Base-by-base conservation (phyloP, 2,329 filamentous ascomycete species). In the Sporothrix inflata region DNA sequence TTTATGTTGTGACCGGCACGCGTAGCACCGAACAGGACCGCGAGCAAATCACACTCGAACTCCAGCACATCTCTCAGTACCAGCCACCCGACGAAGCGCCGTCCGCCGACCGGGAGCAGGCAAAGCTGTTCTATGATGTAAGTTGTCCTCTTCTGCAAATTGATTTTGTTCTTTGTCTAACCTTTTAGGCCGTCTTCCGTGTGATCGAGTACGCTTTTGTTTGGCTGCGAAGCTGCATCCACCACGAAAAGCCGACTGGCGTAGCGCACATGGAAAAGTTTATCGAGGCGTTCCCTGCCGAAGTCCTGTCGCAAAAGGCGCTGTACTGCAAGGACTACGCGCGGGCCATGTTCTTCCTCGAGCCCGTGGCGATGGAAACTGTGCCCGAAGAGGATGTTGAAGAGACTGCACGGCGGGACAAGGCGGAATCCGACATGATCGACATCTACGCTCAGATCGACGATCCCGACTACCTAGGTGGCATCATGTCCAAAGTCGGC, bases 391-490 rank as follows among this genome's bases (percentile, higher is more conserved):
- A 83, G 34, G 84, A 85, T 0, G 80, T 83, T 1, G 84, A 85
- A 1, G 86, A 89, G 27, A 83, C 87, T 2, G 69, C 60, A n/a
- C 74, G 74, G 4, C 72, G 72, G 7, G 45, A 91, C 70, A 85
- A 89, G 30, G 85, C 96, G 4, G 88, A 97, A 73, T 89, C 94
- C 76, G 89, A 91, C 74, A 84, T 99, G 30, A 95, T 98, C 78
- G 91, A 95, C 70, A 97, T 99, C 21, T 99, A 99, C 80, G 93
- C 94, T 0, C 92, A 98, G 77, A 98, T 99, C 74, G 96, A 99
- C 78, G 96, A 99, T 77, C 97, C 96, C 0, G 96, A 99, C 80
- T 94, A 95, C 1, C 90, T 99, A 45, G 94, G 98, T 79, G 96
- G 96, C 2, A 95, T 99, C 74, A 97, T 95, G 1, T 90, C 94